A percentile compares a stretch with the other conserved stretches of the same genome.
Conservation (phyloP, 345 rosid species). For the Fremontodendron californicum region DNA sequence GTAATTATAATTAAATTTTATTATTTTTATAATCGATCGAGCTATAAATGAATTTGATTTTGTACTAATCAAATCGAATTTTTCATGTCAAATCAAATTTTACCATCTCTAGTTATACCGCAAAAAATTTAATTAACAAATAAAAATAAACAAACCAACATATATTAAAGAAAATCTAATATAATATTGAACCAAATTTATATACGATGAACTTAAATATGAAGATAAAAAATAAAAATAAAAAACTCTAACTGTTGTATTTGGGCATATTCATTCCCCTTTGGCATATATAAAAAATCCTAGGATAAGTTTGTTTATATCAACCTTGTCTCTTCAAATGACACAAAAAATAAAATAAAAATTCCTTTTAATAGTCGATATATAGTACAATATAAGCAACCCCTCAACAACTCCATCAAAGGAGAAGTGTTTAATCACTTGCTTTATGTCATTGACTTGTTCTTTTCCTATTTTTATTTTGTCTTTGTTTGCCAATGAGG, state of each 20-base stretch:
- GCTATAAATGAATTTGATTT: no score
- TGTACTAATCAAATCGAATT: no score
- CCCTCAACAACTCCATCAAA: slow-evolving; percentile 27
- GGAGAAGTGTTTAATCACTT: neutral
- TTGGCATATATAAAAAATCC: slow-evolving; percentile 20
- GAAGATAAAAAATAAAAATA: no score
- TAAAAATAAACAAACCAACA: neutral
- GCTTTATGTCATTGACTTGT: slow-evolving; percentile 17
- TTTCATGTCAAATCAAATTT: no score
- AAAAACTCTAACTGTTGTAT: neutral
- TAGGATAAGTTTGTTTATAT: slow-evolving; percentile 28
- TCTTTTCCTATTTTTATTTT: neutral
- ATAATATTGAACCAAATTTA: neutral
- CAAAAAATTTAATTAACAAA: no score
- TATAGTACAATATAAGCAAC: neutral
- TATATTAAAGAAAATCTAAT: no score
- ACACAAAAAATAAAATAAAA: slow-evolving; percentile 5
- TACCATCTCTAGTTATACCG: no score
- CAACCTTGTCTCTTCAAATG: neutral
- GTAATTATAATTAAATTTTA: no score
- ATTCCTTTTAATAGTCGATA: slow-evolving; percentile 1
- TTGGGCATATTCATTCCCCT: slow-evolving; percentile 27
- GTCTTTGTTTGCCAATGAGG: neutral
- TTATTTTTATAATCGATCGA: no score
- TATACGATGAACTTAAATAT: neutral